These are phyloP conservation scores for Pelargonium citronellum DNA, from an alignment of 441 rosid species.

Conservation along the genomic window DNA sequence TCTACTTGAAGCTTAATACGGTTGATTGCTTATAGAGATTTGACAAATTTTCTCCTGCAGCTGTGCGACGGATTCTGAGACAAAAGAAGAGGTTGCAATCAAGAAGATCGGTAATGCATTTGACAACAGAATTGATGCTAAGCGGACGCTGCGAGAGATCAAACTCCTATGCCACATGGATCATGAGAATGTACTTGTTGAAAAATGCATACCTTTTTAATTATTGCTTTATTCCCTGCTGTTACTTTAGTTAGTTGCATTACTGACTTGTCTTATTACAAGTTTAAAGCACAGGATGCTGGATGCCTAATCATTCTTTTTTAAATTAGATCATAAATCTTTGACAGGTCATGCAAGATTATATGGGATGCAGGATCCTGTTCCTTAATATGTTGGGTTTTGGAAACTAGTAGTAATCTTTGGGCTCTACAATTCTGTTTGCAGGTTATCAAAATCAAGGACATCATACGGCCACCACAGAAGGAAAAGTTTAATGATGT, in stretches of 20 bases:
- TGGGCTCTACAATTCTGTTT: neutral
- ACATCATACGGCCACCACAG: slow-evolving; percentile 77
- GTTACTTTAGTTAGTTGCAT: neutral
- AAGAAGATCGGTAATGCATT: slow-evolving; percentile 98
- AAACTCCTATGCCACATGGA: slow-evolving; percentile 95
- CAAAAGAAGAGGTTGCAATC: slow-evolving; percentile 86
- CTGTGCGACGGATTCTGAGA: slow-evolving; percentile 84
- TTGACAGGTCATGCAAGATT: neutral
- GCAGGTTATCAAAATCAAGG: slow-evolving; percentile 77
- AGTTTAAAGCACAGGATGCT: too few relatives aligned
- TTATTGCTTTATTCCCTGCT: neutral
- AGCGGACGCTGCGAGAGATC: slow-evolving; percentile 84
- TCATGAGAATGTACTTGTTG: slow-evolving; percentile 64
- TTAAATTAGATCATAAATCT: neutral
- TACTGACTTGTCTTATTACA: neutral
- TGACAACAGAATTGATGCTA: slow-evolving; percentile 58
- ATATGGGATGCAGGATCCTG: neutral
- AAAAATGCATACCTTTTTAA: neutral
- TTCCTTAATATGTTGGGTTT: neutral
- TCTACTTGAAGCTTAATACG: neutral
- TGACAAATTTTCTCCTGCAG: slow-evolving; percentile 32
- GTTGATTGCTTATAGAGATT: neutral
- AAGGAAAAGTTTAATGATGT: slow-evolving; percentile 88
- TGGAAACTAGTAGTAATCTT: neutral
- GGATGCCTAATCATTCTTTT: too few relatives aligned